Evolutionary conservation across 345 rosid species (phyloP), one percentile per base, ranked within the genome.

Genomic region (Theobroma cacao): DNA sequence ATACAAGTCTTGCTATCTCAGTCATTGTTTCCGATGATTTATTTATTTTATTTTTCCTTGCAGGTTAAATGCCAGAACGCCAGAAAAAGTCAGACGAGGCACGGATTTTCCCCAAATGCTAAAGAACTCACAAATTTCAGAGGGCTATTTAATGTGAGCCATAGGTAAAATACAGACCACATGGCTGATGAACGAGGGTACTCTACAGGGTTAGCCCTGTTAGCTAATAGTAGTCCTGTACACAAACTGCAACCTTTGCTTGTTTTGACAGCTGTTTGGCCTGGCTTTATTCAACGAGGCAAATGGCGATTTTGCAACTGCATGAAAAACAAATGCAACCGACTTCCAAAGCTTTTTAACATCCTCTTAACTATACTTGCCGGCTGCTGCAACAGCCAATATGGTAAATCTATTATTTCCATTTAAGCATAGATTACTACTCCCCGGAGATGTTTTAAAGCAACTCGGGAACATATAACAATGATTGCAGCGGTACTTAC

Each of bases 111-210:
- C 34, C 13, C 7, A 14, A 14, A 14, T 45, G 22, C 34, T 26
- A 69, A 45, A n/a, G 56, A 47, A 69, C 17, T 26, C 38, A 69
- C 74, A 69, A n/a, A 69, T 28, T 26, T 47, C 38, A 47, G 26
- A 28, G 47, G 74, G 74, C 22, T 69, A 69, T 47, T 69, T 69
- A 47, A 69, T 71, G 61, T 50, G 31, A 48, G 41, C 8, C 24
- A 50, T 20, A 50, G 17, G 17, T 0, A 31, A 33, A 70, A 1
- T 48, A 41, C 43, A 71, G 59, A 48, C 43, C 75, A 71, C 60
- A 71, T 71, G 75, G 75, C 59, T 48, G 41, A 20, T 30, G 41
- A 18, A 50, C 10, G 10, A 5, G 38, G 28, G 28, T 18, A 31
- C 18, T 18, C 75, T 71, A 50, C 15, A 3, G 5, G 2, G 9